Evolutionary conservation across 225 moss, liverwort and hornwort species (phyloP).

Genomic region (Sphagnum tenellum): DNA sequence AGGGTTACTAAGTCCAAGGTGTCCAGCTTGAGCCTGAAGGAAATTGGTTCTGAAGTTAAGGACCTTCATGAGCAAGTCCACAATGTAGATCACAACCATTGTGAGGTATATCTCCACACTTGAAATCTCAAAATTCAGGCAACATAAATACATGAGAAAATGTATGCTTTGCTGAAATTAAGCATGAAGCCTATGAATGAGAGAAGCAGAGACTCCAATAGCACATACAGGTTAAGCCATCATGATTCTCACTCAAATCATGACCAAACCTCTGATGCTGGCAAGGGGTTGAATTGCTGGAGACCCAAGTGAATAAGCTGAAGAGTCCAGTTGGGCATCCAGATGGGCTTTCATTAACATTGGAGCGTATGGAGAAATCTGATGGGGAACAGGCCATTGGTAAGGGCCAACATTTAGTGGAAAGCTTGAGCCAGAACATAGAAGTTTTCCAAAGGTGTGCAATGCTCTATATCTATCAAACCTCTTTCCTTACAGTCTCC

Average conservation of each 20-base stretch:
- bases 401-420: slow-evolving; percentile 33
- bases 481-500: no score
- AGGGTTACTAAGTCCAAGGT: slow-evolving; percentile 41
- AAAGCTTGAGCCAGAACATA: slow-evolving; percentile 44
- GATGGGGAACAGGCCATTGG: slow-evolving; percentile 14
- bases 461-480: background rate
- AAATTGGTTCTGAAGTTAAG: slow-evolving; percentile 34
- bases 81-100: slow-evolving; percentile 44
- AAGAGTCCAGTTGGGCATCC: slow-evolving; percentile 28
- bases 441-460: slow-evolving; percentile 37
- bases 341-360: slow-evolving; percentile 55
- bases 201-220: no score
- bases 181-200: no score
- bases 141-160: no score
- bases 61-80: slow-evolving; percentile 55
- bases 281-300: slow-evolving; percentile 47
- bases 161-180: no score
- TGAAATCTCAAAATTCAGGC: no score
- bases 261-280: no score
- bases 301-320: slow-evolving; percentile 30
- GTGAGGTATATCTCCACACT: slow-evolving; percentile 21
- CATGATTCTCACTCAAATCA: no score
- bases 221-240: no score
- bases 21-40: slow-evolving; percentile 25
- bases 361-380: slow-evolving; percentile 38